A percentile compares a stretch with the other conserved stretches of the same genome.
These are phyloP conservation scores for Clitopilus passeckerianus DNA, from an alignment of 768 basidiomycete species.

Conservation along the genomic window DNA sequence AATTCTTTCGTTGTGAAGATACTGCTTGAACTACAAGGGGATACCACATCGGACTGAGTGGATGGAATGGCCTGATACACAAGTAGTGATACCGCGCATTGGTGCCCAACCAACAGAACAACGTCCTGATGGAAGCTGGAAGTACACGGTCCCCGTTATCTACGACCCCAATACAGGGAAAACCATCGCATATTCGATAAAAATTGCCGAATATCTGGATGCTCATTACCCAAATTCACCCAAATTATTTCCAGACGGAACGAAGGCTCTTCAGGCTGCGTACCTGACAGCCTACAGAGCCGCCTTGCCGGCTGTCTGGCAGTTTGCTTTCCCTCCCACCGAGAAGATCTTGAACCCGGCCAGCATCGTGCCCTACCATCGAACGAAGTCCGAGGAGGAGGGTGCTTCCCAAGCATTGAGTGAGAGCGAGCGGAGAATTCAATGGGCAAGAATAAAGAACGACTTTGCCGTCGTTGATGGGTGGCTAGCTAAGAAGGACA, in stretches of 20 bases:
- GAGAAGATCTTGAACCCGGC: neutral
- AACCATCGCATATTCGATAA: constrained; percentile 27
- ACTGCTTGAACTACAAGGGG: constrained; percentile 23
- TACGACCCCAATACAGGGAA: constrained; percentile 31
- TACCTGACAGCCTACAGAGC: neutral
- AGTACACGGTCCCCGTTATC: constrained; percentile 35
- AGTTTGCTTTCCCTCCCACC: neutral
- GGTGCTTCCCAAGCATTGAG: neutral
- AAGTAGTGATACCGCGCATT: constrained; percentile 21
- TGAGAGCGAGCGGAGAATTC: neutral
- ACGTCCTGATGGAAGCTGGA: constrained; percentile 20
- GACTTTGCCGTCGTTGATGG: neutral
- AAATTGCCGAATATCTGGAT: constrained; percentile 39
- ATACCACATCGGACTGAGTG: constrained; percentile 35
- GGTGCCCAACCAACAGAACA: constrained; percentile 24
- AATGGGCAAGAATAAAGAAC: neutral
- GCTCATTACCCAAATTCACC: constrained; percentile 31
- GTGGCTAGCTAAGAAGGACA: neutral
- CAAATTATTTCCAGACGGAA: constrained; percentile 17
- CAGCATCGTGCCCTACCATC: neutral
- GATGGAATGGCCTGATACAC: constrained; percentile 39
- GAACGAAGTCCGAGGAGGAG: neutral
- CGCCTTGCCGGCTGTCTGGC: neutral
- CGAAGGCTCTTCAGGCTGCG: neutral
- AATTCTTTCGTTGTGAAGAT: constrained; percentile 24